These are phyloP conservation scores for Aphanomyces cochlioides DNA, from an alignment of 352 stramenopile species.

Conservation along the genomic window DNA sequence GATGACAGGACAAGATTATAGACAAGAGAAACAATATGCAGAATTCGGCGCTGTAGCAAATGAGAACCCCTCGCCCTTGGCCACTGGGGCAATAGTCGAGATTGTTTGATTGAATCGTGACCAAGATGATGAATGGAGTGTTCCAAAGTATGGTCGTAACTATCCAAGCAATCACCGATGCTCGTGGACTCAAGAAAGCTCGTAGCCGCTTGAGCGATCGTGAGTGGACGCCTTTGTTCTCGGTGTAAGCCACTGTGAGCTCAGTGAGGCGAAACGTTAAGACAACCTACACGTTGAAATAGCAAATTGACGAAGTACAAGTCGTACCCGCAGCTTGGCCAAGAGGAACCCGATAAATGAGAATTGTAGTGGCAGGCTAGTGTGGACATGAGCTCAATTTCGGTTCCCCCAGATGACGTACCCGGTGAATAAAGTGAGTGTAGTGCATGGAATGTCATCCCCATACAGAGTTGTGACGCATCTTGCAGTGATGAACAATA, in stretches of 20 bases:
- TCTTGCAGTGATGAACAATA: neutral
- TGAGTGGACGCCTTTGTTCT: neutral
- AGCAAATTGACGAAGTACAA: neutral
- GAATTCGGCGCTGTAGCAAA: neutral
- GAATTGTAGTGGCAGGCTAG: slow-evolving; percentile 13
- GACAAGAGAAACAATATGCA: neutral
- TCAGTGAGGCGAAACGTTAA: slow-evolving; percentile 18
- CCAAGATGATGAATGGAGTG: neutral
- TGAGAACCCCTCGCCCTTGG: neutral
- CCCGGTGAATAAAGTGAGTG: neutral
- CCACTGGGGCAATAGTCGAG: neutral
- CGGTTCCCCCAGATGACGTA: neutral
- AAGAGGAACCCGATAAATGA: slow-evolving; percentile 6
- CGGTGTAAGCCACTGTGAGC: neutral
- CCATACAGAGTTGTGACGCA: neutral
- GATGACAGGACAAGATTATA: neutral
- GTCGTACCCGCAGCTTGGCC: slow-evolving; percentile 10
- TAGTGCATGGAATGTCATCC: neutral
- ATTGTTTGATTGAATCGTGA: neutral
- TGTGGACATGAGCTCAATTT: neutral
- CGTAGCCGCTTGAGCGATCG: neutral
- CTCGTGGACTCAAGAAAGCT: neutral
- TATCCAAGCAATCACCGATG: neutral
- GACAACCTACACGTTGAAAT: slow-evolving; percentile 2
- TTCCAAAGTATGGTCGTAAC: neutral